A percentile compares a stretch with the other conserved stretches of the same genome.
Evolutionary conservation across 768 basidiomycete species (phyloP).

Genomic region (Terana coerulea): DNA sequence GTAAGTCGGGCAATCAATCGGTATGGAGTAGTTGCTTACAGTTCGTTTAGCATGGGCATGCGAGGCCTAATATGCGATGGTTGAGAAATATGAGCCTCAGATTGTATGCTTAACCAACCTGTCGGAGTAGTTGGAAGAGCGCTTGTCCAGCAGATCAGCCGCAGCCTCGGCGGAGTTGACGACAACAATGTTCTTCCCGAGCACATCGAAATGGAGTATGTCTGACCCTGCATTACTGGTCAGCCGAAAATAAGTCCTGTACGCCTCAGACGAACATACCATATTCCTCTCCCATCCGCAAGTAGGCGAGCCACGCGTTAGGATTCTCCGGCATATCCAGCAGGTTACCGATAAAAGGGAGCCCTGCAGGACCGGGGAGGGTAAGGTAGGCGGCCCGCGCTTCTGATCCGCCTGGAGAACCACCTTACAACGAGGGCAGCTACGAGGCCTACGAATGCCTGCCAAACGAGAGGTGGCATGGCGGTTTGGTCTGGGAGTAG

Average conservation of each 20-base stretch:
- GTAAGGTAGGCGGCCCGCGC: neutral
- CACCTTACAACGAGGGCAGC: neutral
- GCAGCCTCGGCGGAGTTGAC: slow-evolving; percentile 8
- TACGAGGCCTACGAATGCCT: neutral
- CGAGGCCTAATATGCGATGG: neutral
- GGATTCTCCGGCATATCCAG: slow-evolving; percentile 3
- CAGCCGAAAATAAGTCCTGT: neutral
- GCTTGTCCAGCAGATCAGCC: slow-evolving; percentile 11
- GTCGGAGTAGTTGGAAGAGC: slow-evolving; percentile 13
- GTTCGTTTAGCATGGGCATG: neutral
- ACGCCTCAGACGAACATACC: neutral
- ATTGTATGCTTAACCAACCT: neutral
- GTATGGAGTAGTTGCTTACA: neutral
- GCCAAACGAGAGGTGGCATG: no score
- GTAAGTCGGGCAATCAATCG: neutral
- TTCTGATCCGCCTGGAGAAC: neutral
- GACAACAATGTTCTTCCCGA: slow-evolving; percentile 12
- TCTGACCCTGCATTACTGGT: slow-evolving; percentile 9
- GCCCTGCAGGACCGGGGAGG: slow-evolving; percentile 2
- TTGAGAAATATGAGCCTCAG: no score
- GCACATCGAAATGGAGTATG: slow-evolving; percentile 17
- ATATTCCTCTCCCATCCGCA: slow-evolving; percentile 8
- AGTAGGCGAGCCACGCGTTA: neutral
- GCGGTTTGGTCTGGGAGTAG: no score
- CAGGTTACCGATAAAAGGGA: slow-evolving; percentile 10